Base-by-base conservation (phyloP, 2,329 filamentous ascomycete species). In the Fusarium pseudograminearum region DNA sequence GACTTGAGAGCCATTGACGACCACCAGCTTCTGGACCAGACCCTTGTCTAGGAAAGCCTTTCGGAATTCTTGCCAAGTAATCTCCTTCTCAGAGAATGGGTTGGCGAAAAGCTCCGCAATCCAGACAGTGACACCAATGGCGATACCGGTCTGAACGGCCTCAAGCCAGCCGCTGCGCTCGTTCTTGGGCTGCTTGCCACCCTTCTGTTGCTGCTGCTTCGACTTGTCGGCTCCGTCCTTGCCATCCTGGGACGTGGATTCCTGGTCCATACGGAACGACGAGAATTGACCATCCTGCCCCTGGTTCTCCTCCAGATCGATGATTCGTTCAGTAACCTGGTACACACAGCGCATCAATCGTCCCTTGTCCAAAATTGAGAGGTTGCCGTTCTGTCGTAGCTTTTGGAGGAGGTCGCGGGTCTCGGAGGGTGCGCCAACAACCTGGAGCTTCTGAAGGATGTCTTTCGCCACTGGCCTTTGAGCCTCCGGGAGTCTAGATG, bases 41-140 rank as follows among this genome's bases (percentile, higher is more conserved):
- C 96, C 96, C 84, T 97, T 98, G 81, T 98, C 94, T 65, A 99
- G 85, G 85, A 97, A 98, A 33, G 93, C 96, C 73, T 89, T 94
- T 68, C 93, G 87, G 82, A 99, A 93, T 82, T 99, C 96, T 81
- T 99, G 94, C 93, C 94, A 99, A 57, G 96, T 98, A 62, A 99
- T 98, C 78, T 99, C 95, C 76, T 81, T 81, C 69, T 85, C 82
- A 6, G 80, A 80, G 67, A 84, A 81, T 28, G 83, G 71, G 68
- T 81, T 80, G 71, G 77, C 77, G 53, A 81, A 71, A 11, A 76
- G 74, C 33, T 80, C 82, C 10, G 86, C 73, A 44, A 82, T 82
- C 69, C 82, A 85, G 10, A 82, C 79, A 28, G 93, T 86, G 59
- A 95, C 82, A 64, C 83, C 84, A 30, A 82, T 81, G 12, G 82